Percentiles rank a stretch among this genome's conserved stretches.
Conservation (phyloP, 257 asterid species). For the Penstemon barbatus region DNA sequence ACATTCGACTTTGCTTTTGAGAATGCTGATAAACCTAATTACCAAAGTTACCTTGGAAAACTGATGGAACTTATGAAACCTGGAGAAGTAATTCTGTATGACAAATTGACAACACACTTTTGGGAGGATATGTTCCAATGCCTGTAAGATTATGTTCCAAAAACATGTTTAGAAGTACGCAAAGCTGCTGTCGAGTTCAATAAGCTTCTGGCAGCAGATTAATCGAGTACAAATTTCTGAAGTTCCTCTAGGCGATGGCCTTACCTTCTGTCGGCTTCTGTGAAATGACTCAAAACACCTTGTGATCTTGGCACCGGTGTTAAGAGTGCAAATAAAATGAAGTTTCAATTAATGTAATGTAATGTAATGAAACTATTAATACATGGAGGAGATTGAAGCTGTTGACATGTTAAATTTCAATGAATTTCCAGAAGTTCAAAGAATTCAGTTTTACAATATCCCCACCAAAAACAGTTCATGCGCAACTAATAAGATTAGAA, state of each 20-base stretch:
- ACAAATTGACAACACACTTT: slow-evolving; percentile 35
- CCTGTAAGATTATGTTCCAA: slow-evolving; percentile 16
- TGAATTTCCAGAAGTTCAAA: no score
- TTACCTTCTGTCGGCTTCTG: slow-evolving; percentile 34
- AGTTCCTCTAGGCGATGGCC: slow-evolving; percentile 35
- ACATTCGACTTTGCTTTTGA: slow-evolving; percentile 31
- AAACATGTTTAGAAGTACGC: not conserved
- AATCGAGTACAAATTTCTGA: slow-evolving; percentile 29
- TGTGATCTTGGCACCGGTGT: not conserved
- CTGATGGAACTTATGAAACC: slow-evolving; percentile 27
- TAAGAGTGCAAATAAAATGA: not conserved
- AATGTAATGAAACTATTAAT: not conserved
- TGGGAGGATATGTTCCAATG: slow-evolving; percentile 28
- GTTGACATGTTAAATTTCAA: no score
- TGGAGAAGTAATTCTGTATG: slow-evolving; percentile 29
- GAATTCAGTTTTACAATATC: no score
- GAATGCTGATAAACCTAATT: slow-evolving; percentile 33
- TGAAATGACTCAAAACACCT: not conserved
- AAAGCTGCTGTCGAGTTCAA: slow-evolving; percentile 22
- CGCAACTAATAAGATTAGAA: no score
- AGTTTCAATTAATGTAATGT: not conserved
- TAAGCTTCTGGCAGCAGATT: slow-evolving; percentile 33
- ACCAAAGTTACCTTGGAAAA: slow-evolving; percentile 26
- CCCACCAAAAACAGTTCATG: no score
- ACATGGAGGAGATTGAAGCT: no score